Percentiles rank a stretch among this genome's conserved stretches.
These are phyloP conservation scores for Colletotrichum tabaci DNA, from an alignment of 2,329 filamentous ascomycete species.

Conservation along the genomic window DNA sequence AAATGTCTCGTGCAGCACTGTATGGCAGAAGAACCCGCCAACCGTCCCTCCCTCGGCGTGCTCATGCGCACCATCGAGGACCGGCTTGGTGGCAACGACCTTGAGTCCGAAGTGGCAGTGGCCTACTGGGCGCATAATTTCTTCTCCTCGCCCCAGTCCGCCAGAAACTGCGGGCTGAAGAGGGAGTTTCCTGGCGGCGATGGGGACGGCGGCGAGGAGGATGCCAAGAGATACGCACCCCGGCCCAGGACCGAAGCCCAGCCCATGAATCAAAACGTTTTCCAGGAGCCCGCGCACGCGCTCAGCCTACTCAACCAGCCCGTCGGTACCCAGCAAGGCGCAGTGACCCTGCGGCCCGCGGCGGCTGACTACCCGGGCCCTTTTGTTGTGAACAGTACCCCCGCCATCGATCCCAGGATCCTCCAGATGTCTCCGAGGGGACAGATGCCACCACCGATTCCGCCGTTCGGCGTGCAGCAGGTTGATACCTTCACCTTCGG, in stretches of 20 bases:
- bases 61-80: conserved; percentile 43
- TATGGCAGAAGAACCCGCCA: conserved; percentile 46
- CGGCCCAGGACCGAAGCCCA: not conserved
- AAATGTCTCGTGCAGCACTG: conserved; percentile 46
- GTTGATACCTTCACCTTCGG: not conserved
- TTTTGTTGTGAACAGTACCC: too few species aligned
- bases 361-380: not conserved
- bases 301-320: not conserved
- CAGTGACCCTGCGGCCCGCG: not conserved
- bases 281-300: not conserved
- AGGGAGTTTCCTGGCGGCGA: not conserved
- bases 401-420: not conserved
- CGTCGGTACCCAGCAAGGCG: not conserved
- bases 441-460: not conserved
- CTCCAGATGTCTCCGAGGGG: not conserved
- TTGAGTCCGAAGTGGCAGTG: conserved; percentile 40
- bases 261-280: not conserved
- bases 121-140: conserved; percentile 36
- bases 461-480: not conserved
- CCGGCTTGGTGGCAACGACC: conserved; percentile 41
- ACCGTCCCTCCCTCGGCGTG: conserved; percentile 46
- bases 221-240: conserved; percentile 1
- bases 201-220: not conserved
- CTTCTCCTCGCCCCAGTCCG: conserved; percentile 26
- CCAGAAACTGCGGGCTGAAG: not conserved